These are phyloP conservation scores for Nakazawaea ambrosiae DNA, from an alignment of 805 yeast genomes.

Conservation along the genomic window DNA sequence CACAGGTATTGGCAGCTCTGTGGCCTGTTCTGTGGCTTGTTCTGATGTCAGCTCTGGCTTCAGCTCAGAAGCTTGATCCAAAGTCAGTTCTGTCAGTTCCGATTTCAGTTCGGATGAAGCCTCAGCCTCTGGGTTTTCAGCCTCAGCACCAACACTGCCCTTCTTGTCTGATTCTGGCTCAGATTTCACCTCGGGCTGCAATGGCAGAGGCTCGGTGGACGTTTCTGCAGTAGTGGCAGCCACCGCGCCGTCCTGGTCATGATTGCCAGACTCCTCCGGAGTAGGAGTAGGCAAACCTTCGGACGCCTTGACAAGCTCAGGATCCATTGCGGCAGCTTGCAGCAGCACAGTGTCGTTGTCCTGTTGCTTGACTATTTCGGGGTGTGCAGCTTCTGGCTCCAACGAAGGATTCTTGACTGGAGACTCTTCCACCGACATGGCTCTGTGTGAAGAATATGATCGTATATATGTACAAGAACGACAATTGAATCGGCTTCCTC, in stretches of 20 bases:
- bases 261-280: constrained; percentile 5
- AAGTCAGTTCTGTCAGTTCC: constrained; percentile 24
- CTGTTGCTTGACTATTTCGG: too few species aligned
- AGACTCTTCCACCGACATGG: constrained; percentile 1
- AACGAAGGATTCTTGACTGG: too few species aligned
- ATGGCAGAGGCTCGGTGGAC: not conserved
- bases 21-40: constrained; percentile 28
- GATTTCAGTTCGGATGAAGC: not conserved
- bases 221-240: not conserved
- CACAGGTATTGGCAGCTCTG: constrained; percentile 53
- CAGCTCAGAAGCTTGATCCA: constrained; percentile 68
- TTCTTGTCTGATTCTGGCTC: too few species aligned
- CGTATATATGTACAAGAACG: too few species aligned
- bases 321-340: not conserved
- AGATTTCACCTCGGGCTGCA: not conserved
- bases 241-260: too few species aligned
- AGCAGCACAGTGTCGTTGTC: not conserved
- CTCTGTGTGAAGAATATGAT: too few species aligned
- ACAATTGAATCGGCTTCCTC: not conserved
- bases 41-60: constrained; percentile 69
- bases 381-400: not conserved
- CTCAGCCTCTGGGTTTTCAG: too few species aligned
- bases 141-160: too few species aligned
- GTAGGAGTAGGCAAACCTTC: constrained; percentile 11
- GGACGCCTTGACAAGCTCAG: not conserved